phyloP scores from a whole-genome alignment of 225 moss, liverwort and hornwort species.

The Polytrichum commune region DNA sequence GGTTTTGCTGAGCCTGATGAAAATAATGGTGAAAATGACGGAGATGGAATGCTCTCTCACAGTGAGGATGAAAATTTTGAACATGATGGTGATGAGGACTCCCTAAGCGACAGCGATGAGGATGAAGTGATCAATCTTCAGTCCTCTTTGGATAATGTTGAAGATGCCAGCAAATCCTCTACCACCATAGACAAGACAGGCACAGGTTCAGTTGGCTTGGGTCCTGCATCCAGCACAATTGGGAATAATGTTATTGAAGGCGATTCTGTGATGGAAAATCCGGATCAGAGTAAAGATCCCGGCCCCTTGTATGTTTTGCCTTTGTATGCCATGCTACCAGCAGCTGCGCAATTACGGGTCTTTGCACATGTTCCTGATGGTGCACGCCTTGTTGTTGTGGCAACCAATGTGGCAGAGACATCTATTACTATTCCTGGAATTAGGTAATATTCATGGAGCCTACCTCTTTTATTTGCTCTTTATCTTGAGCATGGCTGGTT shows the following conservation, averaged over 20 bases:
- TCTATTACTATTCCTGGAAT: constrained; percentile 98
- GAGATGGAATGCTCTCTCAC: constrained; percentile 38
- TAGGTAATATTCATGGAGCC: constrained; percentile 23
- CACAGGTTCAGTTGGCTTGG: constrained; percentile 7
- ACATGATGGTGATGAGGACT: constrained; percentile 47
- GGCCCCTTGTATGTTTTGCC: constrained; percentile 81
- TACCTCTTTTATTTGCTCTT: no score
- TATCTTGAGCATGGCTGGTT: no score
- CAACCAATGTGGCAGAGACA: constrained; percentile 97
- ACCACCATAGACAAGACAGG: constrained; percentile 16
- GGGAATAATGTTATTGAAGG: constrained; percentile 8
- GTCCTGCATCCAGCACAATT: not conserved
- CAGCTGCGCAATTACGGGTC: constrained; percentile 85
- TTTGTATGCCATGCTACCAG: constrained; percentile 94
- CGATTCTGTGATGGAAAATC: constrained; percentile 24
- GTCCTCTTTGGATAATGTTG: constrained; percentile 38
- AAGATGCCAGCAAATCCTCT: constrained; percentile 17
- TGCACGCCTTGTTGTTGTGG: constrained; percentile 86
- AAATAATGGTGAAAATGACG: constrained; percentile 48
- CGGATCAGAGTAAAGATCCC: constrained; percentile 44
- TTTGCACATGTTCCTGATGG: constrained; percentile 79
- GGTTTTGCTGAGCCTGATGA: constrained; percentile 49
- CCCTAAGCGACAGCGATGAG: constrained; percentile 52
- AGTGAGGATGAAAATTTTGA: constrained; percentile 60
- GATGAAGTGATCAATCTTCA: constrained; percentile 65